Percentiles rank a stretch among this genome's conserved stretches.
phyloP scores from a whole-genome alignment of 495 filamentous ascomycete genomes.

The Hypoxylon lenormandii region DNA sequence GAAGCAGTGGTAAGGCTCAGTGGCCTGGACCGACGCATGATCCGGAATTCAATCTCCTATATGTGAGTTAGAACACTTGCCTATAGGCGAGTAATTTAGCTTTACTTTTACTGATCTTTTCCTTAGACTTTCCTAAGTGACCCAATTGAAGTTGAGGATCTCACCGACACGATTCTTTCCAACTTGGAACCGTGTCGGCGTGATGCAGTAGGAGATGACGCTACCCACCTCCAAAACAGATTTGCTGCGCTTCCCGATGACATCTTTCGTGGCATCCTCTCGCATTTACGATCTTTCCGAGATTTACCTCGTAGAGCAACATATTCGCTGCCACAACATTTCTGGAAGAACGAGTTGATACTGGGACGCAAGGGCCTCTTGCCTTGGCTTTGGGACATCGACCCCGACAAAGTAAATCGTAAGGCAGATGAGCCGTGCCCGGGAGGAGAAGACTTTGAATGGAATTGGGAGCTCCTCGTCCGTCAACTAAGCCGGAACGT shows the following conservation, averaged over 20 bases:
- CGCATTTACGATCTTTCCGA: background rate
- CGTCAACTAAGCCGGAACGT: background rate
- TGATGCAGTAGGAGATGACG: background rate
- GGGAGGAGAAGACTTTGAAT: background rate
- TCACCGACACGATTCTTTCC: slow-evolving; percentile 4
- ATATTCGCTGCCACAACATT: background rate
- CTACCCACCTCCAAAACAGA: background rate
- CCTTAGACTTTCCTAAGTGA: slow-evolving; percentile 1
- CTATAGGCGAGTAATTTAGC: background rate
- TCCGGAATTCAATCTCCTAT: slow-evolving; percentile 1
- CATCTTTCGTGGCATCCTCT: background rate
- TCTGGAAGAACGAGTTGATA: slow-evolving; percentile 10
- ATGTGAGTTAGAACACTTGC: background rate
- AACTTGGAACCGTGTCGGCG: slow-evolving; percentile 3
- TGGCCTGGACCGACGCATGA: slow-evolving; percentile 4
- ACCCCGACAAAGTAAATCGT: background rate
- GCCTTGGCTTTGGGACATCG: slow-evolving; percentile 12
- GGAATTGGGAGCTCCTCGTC: slow-evolving; percentile 6
- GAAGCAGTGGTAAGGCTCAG: background rate
- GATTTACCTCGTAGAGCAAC: background rate
- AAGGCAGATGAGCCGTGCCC: slow-evolving; percentile 5
- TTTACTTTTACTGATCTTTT: background rate
- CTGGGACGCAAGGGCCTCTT: slow-evolving; percentile 4
- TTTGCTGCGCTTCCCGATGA: slow-evolving; percentile 2
- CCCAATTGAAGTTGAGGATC: background rate